Evolutionary conservation across 2,329 filamentous ascomycete genomes (phyloP).

Genomic region (Scedosporium aurantiacum): DNA sequence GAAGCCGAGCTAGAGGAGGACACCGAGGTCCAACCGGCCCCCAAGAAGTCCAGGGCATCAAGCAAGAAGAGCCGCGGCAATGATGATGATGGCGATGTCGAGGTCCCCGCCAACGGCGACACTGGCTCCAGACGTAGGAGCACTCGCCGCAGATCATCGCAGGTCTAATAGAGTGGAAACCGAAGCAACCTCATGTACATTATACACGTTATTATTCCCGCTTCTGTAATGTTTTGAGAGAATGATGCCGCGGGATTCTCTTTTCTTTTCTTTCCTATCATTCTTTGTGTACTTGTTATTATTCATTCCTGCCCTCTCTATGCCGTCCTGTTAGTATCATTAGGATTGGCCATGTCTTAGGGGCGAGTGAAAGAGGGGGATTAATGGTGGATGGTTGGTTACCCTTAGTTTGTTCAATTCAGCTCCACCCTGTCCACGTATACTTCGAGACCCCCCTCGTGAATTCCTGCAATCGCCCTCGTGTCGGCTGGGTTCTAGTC

Average conservation of each 20-base stretch:
- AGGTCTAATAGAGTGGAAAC: background rate
- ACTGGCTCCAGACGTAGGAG: constrained; percentile 12
- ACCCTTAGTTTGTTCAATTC: background rate
- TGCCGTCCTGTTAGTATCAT: background rate
- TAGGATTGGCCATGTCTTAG: background rate
- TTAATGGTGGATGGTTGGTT: background rate
- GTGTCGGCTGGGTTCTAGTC: background rate
- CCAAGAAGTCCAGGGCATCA: constrained; percentile 1
- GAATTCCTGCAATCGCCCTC: background rate
- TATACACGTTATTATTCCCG: background rate
- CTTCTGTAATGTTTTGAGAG: background rate
- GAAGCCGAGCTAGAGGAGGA: constrained; percentile 5
- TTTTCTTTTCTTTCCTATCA: too few relatives aligned
- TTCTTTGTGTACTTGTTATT: background rate
- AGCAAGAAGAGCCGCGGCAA: background rate
- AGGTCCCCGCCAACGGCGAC: constrained; percentile 19
- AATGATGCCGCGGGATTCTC: too few relatives aligned
- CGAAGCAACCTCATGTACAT: background rate
- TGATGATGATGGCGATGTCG: constrained; percentile 1
- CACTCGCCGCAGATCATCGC: background rate
- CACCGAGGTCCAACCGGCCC: background rate
- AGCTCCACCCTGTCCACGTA: background rate
- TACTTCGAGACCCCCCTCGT: background rate
- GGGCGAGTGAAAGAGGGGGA: background rate
- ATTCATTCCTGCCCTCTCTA: background rate